Evolutionary conservation across 257 asterid genomes (phyloP).

Genomic region (Fraxinus pennsylvanica): DNA sequence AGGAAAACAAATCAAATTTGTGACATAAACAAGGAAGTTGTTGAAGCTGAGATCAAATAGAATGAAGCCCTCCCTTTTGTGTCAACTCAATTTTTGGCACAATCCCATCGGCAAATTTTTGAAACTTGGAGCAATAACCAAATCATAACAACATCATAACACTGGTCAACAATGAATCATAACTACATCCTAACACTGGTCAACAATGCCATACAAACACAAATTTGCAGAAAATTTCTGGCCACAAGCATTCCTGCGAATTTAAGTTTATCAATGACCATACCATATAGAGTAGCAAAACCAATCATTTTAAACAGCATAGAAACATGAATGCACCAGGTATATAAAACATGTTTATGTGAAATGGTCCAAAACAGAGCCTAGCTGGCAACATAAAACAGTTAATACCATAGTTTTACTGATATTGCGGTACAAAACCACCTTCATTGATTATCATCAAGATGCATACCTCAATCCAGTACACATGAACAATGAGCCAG

Average conservation of each 20-base stretch:
- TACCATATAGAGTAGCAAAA: not conserved
- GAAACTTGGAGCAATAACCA: not conserved
- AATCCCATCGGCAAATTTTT: not conserved
- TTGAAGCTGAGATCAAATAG: not conserved
- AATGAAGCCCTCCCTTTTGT: not conserved
- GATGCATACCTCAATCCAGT: not conserved
- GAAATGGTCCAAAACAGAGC: not conserved
- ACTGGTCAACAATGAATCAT: not conserved
- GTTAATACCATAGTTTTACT: not conserved
- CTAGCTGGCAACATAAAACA: not conserved
- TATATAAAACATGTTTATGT: not conserved
- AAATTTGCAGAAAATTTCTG: not conserved
- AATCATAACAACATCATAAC: not conserved
- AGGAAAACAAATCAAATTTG: not conserved
- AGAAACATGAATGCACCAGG: not conserved
- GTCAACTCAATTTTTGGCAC: not conserved
- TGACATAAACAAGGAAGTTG: not conserved
- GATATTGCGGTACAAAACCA: not conserved
- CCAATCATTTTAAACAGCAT: no score
- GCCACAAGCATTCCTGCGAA: not conserved
- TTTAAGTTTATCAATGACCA: not conserved
- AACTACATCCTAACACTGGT: not conserved
- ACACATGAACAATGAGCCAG: not conserved
- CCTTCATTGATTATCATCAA: not conserved
- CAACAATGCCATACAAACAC: not conserved